Evolutionary conservation across 768 basidiomycete genomes (phyloP).

Genomic region (Dictyophora rubrovolvata): DNA sequence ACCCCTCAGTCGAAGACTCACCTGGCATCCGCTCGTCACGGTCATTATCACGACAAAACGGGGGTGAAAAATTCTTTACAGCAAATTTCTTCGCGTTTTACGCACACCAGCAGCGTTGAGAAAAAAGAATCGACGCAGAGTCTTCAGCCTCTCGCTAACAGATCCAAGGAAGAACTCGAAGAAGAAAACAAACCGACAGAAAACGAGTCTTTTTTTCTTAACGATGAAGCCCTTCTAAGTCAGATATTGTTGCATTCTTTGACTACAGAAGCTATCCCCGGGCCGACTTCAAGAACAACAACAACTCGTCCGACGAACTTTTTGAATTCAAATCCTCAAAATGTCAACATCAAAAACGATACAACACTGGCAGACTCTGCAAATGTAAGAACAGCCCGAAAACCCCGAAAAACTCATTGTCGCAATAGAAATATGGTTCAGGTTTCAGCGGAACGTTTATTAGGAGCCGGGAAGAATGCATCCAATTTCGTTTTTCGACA

Average conservation of each 20-base stretch:
- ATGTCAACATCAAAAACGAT: too few species aligned
- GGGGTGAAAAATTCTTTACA: not conserved
- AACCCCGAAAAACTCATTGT: too few species aligned
- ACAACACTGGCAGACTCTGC: too few species aligned
- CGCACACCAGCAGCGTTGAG: not conserved
- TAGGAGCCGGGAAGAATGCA: too few species aligned
- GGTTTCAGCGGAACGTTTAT: too few species aligned
- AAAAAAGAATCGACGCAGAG: not conserved
- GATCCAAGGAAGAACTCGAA: not conserved
- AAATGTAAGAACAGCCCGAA: too few species aligned
- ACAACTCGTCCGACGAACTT: not conserved
- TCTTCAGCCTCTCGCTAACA: not conserved
- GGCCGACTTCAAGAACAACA: not conserved
- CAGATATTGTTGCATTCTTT: slow-evolving; percentile 5
- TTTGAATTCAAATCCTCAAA: too few species aligned
- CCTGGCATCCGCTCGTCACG: not conserved
- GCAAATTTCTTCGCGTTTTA: not conserved
- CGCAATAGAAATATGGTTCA: too few species aligned
- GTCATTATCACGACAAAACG: not conserved
- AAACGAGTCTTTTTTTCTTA: not conserved
- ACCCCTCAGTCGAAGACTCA: not conserved
- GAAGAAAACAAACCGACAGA: not conserved
- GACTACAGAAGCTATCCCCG: not conserved
- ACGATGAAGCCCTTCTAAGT: slow-evolving; percentile 8
- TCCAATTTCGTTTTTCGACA: too few species aligned